Evolutionary conservation across 305 asterid genomes (phyloP).

Genomic region (Fraxinus velutina): DNA sequence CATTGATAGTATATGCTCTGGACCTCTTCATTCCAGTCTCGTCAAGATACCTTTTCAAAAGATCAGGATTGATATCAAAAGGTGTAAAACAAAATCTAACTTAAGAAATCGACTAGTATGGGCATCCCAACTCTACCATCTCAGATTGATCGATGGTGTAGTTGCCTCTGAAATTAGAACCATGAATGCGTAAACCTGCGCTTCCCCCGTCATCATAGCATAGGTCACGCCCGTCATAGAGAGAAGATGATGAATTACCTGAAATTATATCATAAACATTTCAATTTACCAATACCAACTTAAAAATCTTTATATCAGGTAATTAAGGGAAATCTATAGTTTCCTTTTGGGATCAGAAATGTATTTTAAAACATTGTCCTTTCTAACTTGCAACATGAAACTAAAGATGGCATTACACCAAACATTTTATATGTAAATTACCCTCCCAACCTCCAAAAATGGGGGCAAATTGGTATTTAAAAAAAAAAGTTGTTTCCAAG

Average conservation of each 20-base stretch:
- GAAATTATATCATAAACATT: conserved; percentile 15
- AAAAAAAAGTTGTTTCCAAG: background rate
- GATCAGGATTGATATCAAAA: background rate
- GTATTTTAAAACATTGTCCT: background rate
- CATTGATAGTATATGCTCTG: conserved; percentile 54
- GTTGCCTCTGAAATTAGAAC: conserved; percentile 78
- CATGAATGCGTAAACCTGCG: conserved; percentile 63
- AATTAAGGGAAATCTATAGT: background rate
- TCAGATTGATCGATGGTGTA: conserved; percentile 70
- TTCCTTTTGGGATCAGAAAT: background rate
- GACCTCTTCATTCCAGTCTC: conserved; percentile 67
- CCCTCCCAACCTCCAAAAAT: background rate
- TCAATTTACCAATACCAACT: background rate
- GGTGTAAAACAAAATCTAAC: conserved; percentile 8
- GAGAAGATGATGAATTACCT: conserved; percentile 82
- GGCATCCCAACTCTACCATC: conserved; percentile 52
- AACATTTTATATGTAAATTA: background rate
- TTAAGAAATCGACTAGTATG: background rate
- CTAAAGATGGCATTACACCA: background rate
- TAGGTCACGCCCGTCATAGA: conserved; percentile 52
- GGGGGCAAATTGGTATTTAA: background rate
- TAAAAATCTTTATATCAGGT: background rate
- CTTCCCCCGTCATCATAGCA: conserved; percentile 77
- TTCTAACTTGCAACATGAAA: background rate
- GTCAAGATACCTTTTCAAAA: conserved; percentile 72